A percentile compares a stretch with the other conserved stretches of the same genome.
Evolutionary conservation across 2,329 filamentous ascomycete species (phyloP).

Genomic region (Aplosporella prunicola): DNA sequence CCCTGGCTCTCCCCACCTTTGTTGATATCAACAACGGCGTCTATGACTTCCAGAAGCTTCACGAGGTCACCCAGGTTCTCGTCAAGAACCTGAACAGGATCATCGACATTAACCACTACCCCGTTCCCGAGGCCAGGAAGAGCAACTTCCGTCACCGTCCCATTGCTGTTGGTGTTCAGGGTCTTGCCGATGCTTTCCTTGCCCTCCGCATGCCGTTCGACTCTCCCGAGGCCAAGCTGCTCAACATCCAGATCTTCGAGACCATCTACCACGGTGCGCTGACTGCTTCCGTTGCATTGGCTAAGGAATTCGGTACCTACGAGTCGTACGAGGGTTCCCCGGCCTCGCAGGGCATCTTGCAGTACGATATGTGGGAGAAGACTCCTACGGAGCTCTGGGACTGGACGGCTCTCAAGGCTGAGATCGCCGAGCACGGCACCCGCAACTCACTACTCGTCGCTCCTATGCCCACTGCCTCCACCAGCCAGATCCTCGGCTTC

Average conservation of each 20-base stretch:
- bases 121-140: conserved; percentile 84
- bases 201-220: conserved; percentile 95
- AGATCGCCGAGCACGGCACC: conserved; percentile 86
- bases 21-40: conserved; percentile 76
- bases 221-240: conserved; percentile 81
- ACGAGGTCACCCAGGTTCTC: conserved; percentile 86
- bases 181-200: conserved; percentile 95
- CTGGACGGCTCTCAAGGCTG: conserved; percentile 78
- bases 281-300: conserved; percentile 78
- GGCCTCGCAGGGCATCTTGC: conserved; percentile 87
- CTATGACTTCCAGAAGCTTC: conserved; percentile 95
- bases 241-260: conserved; percentile 98
- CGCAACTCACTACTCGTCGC: conserved; percentile 93
- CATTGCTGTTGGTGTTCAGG: conserved; percentile 93
- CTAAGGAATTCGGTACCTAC: conserved; percentile 76
- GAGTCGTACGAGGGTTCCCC: conserved; percentile 87
- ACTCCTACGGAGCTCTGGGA: conserved; percentile 94
- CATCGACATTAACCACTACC: conserved; percentile 97
- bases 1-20: conserved; percentile 80
- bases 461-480: conserved; percentile 96
- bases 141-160: conserved; percentile 97
- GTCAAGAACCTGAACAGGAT: conserved; percentile 96
- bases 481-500: conserved; percentile 95
- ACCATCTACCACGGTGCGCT: conserved; percentile 96
- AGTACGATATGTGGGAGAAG: conserved; percentile 98